Conservation (phyloP, 441 rosid genomes). For the Metrosideros polymorpha region DNA sequence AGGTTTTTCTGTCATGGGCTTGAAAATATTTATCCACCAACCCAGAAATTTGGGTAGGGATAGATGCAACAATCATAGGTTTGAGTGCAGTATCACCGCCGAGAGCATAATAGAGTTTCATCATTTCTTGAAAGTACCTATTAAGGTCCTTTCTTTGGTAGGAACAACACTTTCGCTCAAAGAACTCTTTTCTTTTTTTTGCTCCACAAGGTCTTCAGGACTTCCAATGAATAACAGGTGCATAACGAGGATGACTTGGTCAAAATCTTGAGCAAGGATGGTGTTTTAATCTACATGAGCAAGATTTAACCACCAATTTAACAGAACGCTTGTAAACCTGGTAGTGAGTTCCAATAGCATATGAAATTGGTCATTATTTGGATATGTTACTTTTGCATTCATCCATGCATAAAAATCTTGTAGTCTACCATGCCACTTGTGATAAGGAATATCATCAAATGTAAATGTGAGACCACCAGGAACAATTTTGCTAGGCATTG, state of each 20-base stretch:
- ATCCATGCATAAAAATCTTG: not conserved
- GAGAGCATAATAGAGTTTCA: not conserved
- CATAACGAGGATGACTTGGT: fast-evolving
- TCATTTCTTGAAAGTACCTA: not conserved
- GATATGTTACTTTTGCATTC: not conserved
- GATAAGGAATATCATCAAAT: not conserved
- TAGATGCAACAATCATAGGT: not conserved
- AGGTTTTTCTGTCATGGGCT: no score
- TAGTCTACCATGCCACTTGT: not conserved
- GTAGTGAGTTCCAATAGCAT: not conserved
- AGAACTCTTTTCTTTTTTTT: not conserved
- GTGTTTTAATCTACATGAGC: not conserved
- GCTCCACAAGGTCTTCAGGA: not conserved
- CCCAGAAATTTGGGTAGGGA: no score
- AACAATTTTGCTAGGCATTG: no score
- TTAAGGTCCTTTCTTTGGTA: not conserved
- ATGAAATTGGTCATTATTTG: not conserved
- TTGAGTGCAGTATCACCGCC: not conserved
- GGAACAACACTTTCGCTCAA: not conserved
- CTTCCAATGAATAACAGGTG: not conserved
- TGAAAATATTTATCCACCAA: no score
- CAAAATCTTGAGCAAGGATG: not conserved
- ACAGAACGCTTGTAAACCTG: not conserved
- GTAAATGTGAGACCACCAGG: not conserved
- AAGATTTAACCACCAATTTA: not conserved